These are phyloP conservation scores for Colletotrichum liriopes DNA, from an alignment of 2,329 filamentous ascomycete species.

Conservation along the genomic window DNA sequence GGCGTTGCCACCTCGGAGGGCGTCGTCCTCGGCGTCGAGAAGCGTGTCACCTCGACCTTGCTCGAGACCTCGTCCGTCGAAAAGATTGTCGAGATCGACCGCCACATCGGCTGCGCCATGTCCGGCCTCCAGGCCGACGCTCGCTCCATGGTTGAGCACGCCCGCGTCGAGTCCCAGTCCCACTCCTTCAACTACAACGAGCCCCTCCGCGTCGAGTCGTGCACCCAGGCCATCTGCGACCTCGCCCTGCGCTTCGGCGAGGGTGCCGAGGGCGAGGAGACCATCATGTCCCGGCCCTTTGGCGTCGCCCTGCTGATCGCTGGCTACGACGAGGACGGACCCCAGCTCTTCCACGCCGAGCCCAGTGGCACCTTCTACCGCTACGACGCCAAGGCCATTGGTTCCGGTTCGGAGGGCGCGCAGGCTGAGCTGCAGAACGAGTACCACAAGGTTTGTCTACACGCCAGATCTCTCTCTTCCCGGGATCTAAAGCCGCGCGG, in stretches of 20 bases:
- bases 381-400: constrained; percentile 99
- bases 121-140: constrained; percentile 97
- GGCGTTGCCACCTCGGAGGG: constrained; percentile 96
- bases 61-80: constrained; percentile 98
- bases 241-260: constrained; percentile 96
- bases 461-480: neutral
- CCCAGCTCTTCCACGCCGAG: constrained; percentile 97
- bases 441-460: constrained; percentile 85
- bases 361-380: constrained; percentile 98
- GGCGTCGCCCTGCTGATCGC: constrained; percentile 97
- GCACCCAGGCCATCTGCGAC: constrained; percentile 98
- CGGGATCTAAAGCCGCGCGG: neutral
- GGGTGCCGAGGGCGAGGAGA: constrained; percentile 97
- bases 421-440: constrained; percentile 99
- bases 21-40: constrained; percentile 97
- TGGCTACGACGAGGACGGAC: constrained; percentile 96
- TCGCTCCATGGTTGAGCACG: constrained; percentile 97
- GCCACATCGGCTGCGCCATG: constrained; percentile 99
- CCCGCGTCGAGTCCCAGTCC: constrained; percentile 96
- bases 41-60: constrained; percentile 97
- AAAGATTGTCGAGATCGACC: constrained; percentile 99
- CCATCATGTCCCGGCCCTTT: constrained; percentile 98
- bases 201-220: constrained; percentile 94
- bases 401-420: constrained; percentile 95
- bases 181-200: constrained; percentile 99